Conservation (phyloP, 2,329 filamentous ascomycete genomes). For the Sclerotiophoma versabilis region DNA sequence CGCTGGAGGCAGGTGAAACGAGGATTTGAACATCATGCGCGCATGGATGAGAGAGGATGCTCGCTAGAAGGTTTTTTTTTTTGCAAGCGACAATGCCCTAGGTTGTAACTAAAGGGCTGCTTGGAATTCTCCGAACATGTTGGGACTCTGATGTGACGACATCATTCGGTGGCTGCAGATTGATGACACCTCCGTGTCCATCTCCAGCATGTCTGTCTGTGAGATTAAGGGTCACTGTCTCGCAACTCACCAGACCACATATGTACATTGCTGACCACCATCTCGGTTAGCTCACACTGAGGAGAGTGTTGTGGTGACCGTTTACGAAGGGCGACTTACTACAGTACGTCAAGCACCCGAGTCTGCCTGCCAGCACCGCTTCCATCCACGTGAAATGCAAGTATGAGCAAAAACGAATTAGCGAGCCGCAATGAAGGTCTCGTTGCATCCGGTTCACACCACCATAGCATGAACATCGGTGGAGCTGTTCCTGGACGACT, state of each 20-base stretch:
- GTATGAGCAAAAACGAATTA: not conserved
- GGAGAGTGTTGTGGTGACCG: not conserved
- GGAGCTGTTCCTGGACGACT: not conserved
- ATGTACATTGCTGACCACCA: not conserved
- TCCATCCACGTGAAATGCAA: not conserved
- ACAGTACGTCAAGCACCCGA: not conserved
- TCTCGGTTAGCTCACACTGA: not conserved
- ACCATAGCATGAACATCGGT: not conserved
- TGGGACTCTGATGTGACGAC: not conserved
- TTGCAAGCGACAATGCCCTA: not conserved
- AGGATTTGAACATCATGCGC: conserved; percentile 8
- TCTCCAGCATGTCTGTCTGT: not conserved
- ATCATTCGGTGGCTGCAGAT: not conserved
- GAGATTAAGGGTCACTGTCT: not conserved
- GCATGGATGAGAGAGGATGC: not conserved
- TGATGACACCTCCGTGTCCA: not conserved
- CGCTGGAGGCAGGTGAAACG: conserved; percentile 20
- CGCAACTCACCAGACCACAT: not conserved
- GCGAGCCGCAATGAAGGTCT: not conserved
- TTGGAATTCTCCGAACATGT: not conserved
- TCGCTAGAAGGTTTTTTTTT: not conserved
- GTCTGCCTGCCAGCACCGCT: not conserved
- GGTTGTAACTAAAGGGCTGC: not conserved
- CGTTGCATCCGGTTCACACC: not conserved
- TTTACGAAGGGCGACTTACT: not conserved